phyloP scores from a whole-genome alignment of 805 yeast species.

The Saccharomyces jurei region DNA sequence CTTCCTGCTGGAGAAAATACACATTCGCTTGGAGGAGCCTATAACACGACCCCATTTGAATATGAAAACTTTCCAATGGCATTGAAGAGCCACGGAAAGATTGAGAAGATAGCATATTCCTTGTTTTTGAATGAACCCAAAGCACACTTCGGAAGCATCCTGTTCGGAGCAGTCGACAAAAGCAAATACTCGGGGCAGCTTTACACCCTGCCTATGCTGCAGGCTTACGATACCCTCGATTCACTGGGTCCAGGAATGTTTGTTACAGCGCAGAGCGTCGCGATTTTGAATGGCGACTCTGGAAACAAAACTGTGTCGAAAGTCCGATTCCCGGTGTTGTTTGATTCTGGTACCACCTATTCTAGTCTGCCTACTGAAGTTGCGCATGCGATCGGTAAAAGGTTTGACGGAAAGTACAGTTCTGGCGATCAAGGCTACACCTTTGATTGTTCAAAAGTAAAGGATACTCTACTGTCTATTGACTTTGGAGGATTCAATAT shows the following conservation, averaged over 20 bases:
- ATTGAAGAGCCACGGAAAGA: constrained; percentile 35
- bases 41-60: constrained; percentile 8
- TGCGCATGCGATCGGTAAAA: not conserved
- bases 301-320: not conserved
- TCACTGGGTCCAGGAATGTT: not conserved
- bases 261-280: constrained; percentile 14
- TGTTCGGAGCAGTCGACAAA: constrained; percentile 51
- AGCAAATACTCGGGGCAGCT: constrained; percentile 40
- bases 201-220: constrained; percentile 27
- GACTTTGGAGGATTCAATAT: constrained; percentile 49
- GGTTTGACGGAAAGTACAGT: constrained; percentile 28
- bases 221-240: not conserved
- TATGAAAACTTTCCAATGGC: constrained; percentile 25
- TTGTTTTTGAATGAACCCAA: constrained; percentile 34
- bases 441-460: not conserved
- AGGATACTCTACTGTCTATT: too few species aligned
- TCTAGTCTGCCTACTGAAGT: constrained; percentile 5
- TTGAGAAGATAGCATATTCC: constrained; percentile 37
- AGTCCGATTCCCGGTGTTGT: constrained; percentile 25
- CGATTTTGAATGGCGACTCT: constrained; percentile 10
- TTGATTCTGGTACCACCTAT: constrained; percentile 32
- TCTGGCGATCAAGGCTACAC: not conserved
- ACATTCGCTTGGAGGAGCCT: constrained; percentile 15
- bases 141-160: constrained; percentile 18
- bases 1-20: constrained; percentile 51